These are phyloP conservation scores for Cercophora sp. DNA, from an alignment of 495 filamentous ascomycete species.

Conservation along the genomic window DNA sequence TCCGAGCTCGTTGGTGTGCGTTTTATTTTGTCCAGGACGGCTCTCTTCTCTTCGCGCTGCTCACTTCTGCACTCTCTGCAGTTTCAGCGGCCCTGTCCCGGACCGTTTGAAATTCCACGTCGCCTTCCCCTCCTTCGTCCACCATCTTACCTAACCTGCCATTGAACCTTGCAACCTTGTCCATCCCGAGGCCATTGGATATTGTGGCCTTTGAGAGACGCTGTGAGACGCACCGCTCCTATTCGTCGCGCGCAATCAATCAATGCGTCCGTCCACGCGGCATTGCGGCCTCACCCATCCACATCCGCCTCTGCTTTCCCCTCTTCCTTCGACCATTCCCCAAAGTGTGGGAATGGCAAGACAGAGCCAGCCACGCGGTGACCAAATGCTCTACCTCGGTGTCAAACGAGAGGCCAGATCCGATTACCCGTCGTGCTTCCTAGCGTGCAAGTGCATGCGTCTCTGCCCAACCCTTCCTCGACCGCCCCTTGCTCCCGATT, in stretches of 20 bases:
- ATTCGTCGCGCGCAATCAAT: neutral
- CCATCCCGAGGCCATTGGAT: too few relatives aligned
- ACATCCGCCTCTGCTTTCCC: too few relatives aligned
- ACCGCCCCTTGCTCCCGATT: neutral
- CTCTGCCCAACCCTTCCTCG: constrained; percentile 24
- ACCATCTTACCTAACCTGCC: too few relatives aligned
- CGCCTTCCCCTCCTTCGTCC: neutral
- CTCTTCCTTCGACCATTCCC: neutral
- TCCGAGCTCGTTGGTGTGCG: too few relatives aligned
- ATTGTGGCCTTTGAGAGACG: too few relatives aligned
- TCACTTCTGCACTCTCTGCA: too few relatives aligned
- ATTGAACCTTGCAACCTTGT: too few relatives aligned
- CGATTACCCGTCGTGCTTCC: neutral
- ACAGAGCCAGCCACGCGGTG: neutral
- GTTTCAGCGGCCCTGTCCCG: constrained; percentile 4
- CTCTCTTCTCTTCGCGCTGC: too few relatives aligned
- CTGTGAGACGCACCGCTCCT: too few relatives aligned
- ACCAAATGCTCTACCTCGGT: constrained; percentile 9
- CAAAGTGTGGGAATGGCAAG: constrained; percentile 1
- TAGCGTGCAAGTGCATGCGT: constrained; percentile 21
- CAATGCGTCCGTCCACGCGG: constrained; percentile 3
- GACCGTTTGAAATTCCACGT: neutral
- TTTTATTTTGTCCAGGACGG: too few relatives aligned
- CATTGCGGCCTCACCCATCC: constrained; percentile 13
- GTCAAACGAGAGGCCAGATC: constrained; percentile 9